Evolutionary conservation across 2,329 filamentous ascomycete genomes (phyloP), one percentile per base, ranked within the genome.

Genomic region (Magnaporthiopsis incrustans): DNA sequence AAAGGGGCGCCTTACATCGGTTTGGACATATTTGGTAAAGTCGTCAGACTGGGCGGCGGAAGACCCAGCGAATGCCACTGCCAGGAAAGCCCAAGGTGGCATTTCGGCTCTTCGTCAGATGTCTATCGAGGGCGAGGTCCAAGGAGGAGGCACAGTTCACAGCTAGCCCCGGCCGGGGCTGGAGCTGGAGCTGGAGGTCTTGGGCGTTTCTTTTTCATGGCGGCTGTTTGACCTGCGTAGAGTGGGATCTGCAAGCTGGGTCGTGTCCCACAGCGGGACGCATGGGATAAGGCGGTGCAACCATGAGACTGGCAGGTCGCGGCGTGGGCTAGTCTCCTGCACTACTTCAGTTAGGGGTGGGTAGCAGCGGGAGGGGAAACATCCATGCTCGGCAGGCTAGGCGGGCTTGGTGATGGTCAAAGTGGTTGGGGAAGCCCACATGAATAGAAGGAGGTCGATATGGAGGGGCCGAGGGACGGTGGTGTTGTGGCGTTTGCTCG

Each of bases 1-100:
- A 22, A 8, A 50, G 25, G 25, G 14, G 11, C n/a, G 15, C 27
- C 44, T 62, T 33, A 62, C 60, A 33, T 62, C 44, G 22, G 60
- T 62, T 15, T 44, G 60, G 26, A 62, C 44, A 53, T 62, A 62
- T 18, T n/a, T n/a, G n/a, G 38, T n/a, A n/a, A 62, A 38, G 60
- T 62, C 60, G 22, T 27, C 60, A 8, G 60, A 33, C 38, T 57
- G 60, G 7, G 38, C 60, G 27, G 44, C 12, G 25, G 22, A 25
- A 10, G 30, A 1, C n/a, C 12, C 7, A 26, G 22, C 63, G 22
- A 10, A 56, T 12, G 27, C 22, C 15, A 62, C 14, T 10, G 11
- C 27, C n/a, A 62, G 5, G 22, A 33, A 5, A 30, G 56, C 3
- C 26, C 38, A 18, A 12, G 15, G 10, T 27, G 26, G 26, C 60